Evolutionary conservation across 192 early-diverging fungal genomes (phyloP), one percentile per base, ranked within the genome.

Genomic region (Umbelopsis vinacea): DNA sequence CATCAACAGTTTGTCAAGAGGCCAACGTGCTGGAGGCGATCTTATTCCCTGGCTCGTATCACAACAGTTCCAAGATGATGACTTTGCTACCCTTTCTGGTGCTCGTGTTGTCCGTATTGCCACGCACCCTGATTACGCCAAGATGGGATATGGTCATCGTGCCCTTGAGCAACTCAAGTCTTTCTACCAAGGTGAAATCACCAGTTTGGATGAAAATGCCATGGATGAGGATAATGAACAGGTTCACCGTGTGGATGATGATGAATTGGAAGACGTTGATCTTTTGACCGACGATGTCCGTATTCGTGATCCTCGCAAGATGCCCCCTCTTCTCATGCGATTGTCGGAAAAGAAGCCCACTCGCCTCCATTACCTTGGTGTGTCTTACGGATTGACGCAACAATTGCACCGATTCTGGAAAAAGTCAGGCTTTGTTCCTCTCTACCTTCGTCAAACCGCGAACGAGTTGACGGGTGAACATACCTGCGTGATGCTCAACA

Each of bases 401-500:
- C 79, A 76, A 24, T 87, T 99, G 46, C 94, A 97, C 84, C 94
- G 94, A 87, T 99, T 99, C 79, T 99, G 98, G 98, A 96, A 95
- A 74, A 88, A 92, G 48, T 79, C 87, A 12, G 94, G 92, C 9
- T 99, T 92, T 76, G 85, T 88, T 26, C 98, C 98, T 14, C 90
- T 99, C 53, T 99, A 99, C 75, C 76, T 98, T 66, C 93, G 98
- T 37, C 98, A 99, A 78, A 99, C 98, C 10, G 79, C 92, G 72
- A 99, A 99, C 74, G 96, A 97, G 12, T 80, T 99, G 37, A 99
- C 98, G 3, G 98, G 98, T 69, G 98, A 99, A 79, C 94, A 98
- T 76, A 96, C 98, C 8, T 97, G 95, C 75, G 93, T 99, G 10
- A 97, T 99, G 96, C 85, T 99, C 45, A 93, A 92, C 69, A 89